These are phyloP conservation scores for Saxispiralis lemnorum DNA, from an alignment of 495 filamentous ascomycete species.

Conservation along the genomic window DNA sequence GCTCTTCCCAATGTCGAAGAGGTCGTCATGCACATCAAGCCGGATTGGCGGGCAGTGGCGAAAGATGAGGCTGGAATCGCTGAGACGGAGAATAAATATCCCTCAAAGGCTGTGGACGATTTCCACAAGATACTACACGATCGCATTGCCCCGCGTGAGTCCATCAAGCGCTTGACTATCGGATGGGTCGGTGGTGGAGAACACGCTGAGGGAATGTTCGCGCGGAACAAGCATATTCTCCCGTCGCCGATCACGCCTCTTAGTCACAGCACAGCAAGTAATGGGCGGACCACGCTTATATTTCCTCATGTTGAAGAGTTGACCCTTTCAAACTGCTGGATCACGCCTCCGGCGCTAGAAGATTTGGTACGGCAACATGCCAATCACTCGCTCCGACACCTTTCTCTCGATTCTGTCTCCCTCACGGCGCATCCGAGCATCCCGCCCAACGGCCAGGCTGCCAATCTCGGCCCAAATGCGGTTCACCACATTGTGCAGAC, in stretches of 20 bases:
- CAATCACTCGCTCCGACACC: slow-evolving; percentile 9
- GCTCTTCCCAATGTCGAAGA: slow-evolving; percentile 27
- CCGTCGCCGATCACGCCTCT: slow-evolving; percentile 30
- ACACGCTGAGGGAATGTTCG: slow-evolving; percentile 32
- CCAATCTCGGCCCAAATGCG: neutral
- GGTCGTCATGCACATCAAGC: slow-evolving; percentile 32
- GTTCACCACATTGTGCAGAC: neutral
- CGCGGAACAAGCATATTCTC: slow-evolving; percentile 34
- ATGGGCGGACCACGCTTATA: neutral
- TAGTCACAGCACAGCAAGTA: neutral
- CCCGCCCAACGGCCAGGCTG: neutral
- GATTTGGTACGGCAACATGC: slow-evolving; percentile 16
- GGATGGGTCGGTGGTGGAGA: slow-evolving; percentile 42
- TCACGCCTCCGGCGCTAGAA: slow-evolving; percentile 17
- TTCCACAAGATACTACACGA: slow-evolving; percentile 30
- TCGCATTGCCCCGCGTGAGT: slow-evolving; percentile 22
- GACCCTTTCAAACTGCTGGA: slow-evolving; percentile 24
- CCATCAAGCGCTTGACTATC: slow-evolving; percentile 33
- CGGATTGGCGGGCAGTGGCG: slow-evolving; percentile 34
- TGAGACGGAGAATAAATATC: slow-evolving; percentile 24
- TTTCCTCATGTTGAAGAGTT: slow-evolving; percentile 22
- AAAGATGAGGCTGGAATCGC: slow-evolving; percentile 26
- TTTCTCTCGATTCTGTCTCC: slow-evolving; percentile 22
- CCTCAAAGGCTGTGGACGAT: slow-evolving; percentile 25
- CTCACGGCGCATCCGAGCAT: slow-evolving; percentile 18